phyloP scores from a whole-genome alignment of 2,329 filamentous ascomycete genomes.

The Triangularia verruculosa region DNA sequence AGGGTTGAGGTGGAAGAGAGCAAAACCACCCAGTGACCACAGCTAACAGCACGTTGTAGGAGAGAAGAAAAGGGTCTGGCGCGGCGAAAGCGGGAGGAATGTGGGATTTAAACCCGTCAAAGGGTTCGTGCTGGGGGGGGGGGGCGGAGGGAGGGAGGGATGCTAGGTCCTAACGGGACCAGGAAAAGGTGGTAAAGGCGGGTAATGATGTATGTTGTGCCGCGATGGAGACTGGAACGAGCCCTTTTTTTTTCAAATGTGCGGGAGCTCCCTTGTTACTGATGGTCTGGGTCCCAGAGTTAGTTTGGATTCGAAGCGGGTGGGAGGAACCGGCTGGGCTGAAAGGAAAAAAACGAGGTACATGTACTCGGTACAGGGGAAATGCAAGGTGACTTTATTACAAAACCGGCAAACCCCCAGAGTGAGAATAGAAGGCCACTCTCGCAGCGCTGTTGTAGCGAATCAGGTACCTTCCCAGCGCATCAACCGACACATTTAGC shows the following conservation, averaged over 20 bases:
- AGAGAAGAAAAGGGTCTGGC: neutral
- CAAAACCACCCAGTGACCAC: neutral
- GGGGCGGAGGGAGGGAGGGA: conserved; percentile 6
- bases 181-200: conserved; percentile 19
- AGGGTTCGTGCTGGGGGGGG: conserved; percentile 9
- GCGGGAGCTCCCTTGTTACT: conserved; percentile 30
- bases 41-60: neutral
- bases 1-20: neutral
- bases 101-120: conserved; percentile 16
- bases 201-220: conserved; percentile 26
- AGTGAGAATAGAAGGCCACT: neutral
- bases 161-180: conserved; percentile 10
- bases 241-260: conserved; percentile 25
- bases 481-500: conserved; percentile 13
- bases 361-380: conserved; percentile 10
- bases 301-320: conserved; percentile 26
- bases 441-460: neutral
- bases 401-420: neutral
- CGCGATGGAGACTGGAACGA: conserved; percentile 25
- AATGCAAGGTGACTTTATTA: conserved; percentile 3
- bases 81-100: conserved; percentile 10
- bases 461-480: conserved; percentile 3
- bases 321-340: conserved; percentile 19
- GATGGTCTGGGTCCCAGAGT: conserved; percentile 28
- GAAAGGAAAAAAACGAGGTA: conserved; percentile 14